Evolutionary conservation across 148 eudicot genomes (phyloP), one percentile per base, ranked within the genome.

Genomic region (Beta vulgaris): DNA sequence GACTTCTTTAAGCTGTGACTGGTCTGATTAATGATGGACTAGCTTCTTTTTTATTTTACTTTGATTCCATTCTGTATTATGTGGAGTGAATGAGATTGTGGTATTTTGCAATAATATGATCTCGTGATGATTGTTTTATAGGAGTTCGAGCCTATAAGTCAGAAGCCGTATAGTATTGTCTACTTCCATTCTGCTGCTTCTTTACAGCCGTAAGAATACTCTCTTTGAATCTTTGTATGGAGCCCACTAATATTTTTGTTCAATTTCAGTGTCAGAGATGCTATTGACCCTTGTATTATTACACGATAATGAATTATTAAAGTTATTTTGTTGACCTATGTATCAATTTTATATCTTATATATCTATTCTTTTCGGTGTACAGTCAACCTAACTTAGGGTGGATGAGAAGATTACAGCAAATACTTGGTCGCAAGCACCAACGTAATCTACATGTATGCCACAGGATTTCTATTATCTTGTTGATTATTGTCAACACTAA

Each of bases 161-260:
- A 92, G 86, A 96, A 92, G 88, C 98, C 99, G 66, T 96, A 88
- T 72, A 78, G 87, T 42, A 91, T 96, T 75, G 99, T 96, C 57
- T 96, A 96, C 82, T 88, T 96, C 83, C 99, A 96, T 79, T 96
- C 99, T 62, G 99, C 98, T 5, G 99, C 99, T 74, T 89, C 98
- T 72, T 82, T 96, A 87, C 97, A 96, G 77, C 82, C 88, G 98
- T 96, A 84, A 84, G 97, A 74, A 76, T 76, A 25, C 23, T 71
- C 48, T 64, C 51, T 46, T 79, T 37, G 12, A 29, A 68, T 14
- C 40, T 57, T 57, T n/a, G 48, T 53, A 57, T 70, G 65, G n/a
- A n/a, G n/a, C n/a, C n/a, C n/a, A n/a, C n/a, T n/a, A n/a, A n/a
- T n/a, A n/a, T n/a, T n/a, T n/a, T n/a, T n/a, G n/a, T n/a, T n/a